Conservation (phyloP, 257 asterid species). For the Ilex aquifolium region DNA sequence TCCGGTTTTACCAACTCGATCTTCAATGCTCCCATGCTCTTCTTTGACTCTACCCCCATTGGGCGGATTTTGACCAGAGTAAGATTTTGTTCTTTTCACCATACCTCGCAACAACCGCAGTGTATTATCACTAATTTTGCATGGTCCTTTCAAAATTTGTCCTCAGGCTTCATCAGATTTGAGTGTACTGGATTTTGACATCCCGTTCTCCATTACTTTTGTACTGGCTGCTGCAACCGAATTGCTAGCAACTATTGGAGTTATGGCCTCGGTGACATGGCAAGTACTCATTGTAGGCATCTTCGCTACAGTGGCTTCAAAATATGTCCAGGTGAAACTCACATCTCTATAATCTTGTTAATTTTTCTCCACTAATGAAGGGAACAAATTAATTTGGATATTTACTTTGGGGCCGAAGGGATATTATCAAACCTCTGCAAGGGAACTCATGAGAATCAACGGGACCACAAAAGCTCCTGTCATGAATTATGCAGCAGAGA, state of each 20-base stretch:
- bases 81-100: constrained; percentile 10
- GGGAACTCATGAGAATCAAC: constrained; percentile 75
- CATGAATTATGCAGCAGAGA: constrained; percentile 71
- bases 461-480: constrained; percentile 85
- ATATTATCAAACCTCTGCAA: constrained; percentile 66
- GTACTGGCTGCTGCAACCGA: constrained; percentile 38
- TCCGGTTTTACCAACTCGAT: constrained; percentile 47
- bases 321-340: constrained; percentile 59
- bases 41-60: constrained; percentile 80
- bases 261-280: constrained; percentile 75
- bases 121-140: not conserved
- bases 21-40: constrained; percentile 74
- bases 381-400: not conserved
- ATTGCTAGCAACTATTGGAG: constrained; percentile 38
- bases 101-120: too few species aligned
- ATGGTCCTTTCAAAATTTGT: not conserved
- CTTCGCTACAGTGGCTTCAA: constrained; percentile 45
- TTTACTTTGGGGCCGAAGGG: constrained; percentile 30
- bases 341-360: not conserved
- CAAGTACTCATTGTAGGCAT: constrained; percentile 72
- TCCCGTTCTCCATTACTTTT: constrained; percentile 42
- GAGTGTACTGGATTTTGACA: constrained; percentile 60
- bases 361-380: not conserved
- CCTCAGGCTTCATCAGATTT: constrained; percentile 74
- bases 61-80: constrained; percentile 79